phyloP scores from a whole-genome alignment of 129 eudicot genomes.

The Kitagawia praeruptora region DNA sequence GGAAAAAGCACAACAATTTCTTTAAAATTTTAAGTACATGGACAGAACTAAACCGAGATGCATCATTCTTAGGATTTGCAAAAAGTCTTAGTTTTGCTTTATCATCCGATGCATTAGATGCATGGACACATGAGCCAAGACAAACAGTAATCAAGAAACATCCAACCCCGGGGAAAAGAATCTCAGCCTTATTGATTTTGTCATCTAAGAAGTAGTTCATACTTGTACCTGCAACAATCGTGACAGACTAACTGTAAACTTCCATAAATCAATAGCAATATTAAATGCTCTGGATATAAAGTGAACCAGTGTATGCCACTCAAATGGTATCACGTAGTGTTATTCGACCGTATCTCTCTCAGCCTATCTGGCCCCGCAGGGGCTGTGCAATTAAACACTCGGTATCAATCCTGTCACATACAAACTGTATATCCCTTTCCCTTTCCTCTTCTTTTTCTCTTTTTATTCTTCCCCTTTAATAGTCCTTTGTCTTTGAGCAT shows the following conservation, averaged over 20 bases:
- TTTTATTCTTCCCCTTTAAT: too few species aligned
- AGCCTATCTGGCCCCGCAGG: too few species aligned
- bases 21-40: background rate
- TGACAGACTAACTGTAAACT: background rate
- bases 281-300: background rate
- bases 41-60: slow-evolving; percentile 30
- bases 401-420: too few species aligned
- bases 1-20: background rate
- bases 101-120: slow-evolving; percentile 72
- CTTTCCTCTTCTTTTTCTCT: too few species aligned
- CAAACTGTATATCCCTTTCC: too few species aligned
- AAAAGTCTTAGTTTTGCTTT: slow-evolving; percentile 38
- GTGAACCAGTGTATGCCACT: too few species aligned
- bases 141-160: slow-evolving; percentile 76
- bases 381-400: too few species aligned
- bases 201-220: slow-evolving; percentile 75
- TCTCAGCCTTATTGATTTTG: slow-evolving; percentile 70
- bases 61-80: slow-evolving; percentile 18
- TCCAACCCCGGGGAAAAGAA: slow-evolving; percentile 80
- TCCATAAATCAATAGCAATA: background rate
- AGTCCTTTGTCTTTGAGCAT: too few species aligned
- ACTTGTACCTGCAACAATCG: slow-evolving; percentile 52
- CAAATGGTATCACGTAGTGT: too few species aligned
- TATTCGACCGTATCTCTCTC: too few species aligned
- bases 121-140: slow-evolving; percentile 60